These are phyloP conservation scores for Talaromyces pinophilus DNA, from an alignment of 2,329 filamentous ascomycete genomes.

Conservation along the genomic window DNA sequence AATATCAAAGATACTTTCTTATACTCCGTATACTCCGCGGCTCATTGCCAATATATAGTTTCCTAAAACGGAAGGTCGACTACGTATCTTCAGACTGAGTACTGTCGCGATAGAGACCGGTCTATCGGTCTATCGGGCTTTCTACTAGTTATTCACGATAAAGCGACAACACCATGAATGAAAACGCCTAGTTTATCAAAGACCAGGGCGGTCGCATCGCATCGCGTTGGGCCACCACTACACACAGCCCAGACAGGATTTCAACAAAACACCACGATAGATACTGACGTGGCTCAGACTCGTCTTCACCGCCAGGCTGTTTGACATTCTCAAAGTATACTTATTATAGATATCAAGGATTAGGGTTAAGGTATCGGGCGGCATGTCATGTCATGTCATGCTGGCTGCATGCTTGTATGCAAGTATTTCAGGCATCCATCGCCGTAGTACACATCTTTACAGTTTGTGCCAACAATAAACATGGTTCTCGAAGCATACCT, in stretches of 20 bases:
- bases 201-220: background rate
- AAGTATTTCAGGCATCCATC: conserved; percentile 4
- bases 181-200: background rate
- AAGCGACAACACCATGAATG: background rate
- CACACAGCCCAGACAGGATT: background rate
- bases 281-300: background rate
- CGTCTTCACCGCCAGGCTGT: background rate
- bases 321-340: background rate
- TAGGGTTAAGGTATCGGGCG: conserved; percentile 1
- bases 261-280: background rate
- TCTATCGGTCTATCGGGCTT: background rate
- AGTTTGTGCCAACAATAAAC: background rate
- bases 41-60: background rate
- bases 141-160: background rate
- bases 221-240: conserved; percentile 7
- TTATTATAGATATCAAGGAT: background rate
- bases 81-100: background rate
- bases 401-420: background rate
- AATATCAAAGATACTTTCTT: background rate
- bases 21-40: background rate
- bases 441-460: background rate
- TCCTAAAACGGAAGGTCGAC: conserved; percentile 10
- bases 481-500: background rate
- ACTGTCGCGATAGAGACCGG: background rate
- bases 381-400: background rate